These are phyloP conservation scores for Schizothecium vesticola DNA, from an alignment of 495 filamentous ascomycete species.

Conservation along the genomic window DNA sequence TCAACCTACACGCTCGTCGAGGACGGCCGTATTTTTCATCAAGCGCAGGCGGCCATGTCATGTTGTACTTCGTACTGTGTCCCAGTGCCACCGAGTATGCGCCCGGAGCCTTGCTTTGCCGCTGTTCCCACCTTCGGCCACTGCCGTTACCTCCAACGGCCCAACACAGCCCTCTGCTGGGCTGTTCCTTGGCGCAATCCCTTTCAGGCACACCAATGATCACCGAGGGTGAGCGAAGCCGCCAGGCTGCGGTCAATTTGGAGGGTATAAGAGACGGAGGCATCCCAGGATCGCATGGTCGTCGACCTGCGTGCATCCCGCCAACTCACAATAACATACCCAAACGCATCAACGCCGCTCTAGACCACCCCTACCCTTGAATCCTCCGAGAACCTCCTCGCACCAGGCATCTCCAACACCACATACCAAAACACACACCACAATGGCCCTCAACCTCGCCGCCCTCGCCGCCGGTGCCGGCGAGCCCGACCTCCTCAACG, in stretches of 20 bases:
- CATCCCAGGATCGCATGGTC: not conserved
- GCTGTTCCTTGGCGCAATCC: too few species aligned
- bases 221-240: not conserved
- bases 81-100: not conserved
- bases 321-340: not conserved
- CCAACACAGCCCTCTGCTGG: not conserved
- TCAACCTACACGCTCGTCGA: not conserved
- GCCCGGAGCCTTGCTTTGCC: not conserved
- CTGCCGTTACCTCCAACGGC: not conserved
- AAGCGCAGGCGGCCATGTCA: not conserved
- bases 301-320: not conserved
- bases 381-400: not conserved
- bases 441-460: conserved; percentile 1
- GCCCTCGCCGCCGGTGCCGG: not conserved
- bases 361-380: not conserved
- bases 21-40: not conserved
- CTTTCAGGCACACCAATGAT: not conserved
- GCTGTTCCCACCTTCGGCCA: not conserved
- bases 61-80: not conserved
- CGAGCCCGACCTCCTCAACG: not conserved
- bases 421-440: not conserved
- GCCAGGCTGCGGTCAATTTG: not conserved
- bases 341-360: not conserved
- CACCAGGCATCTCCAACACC: not conserved
- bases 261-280: not conserved